Evolutionary conservation across 176 grass and related monocot species (phyloP).

Genomic region (Oryza officinalis): DNA sequence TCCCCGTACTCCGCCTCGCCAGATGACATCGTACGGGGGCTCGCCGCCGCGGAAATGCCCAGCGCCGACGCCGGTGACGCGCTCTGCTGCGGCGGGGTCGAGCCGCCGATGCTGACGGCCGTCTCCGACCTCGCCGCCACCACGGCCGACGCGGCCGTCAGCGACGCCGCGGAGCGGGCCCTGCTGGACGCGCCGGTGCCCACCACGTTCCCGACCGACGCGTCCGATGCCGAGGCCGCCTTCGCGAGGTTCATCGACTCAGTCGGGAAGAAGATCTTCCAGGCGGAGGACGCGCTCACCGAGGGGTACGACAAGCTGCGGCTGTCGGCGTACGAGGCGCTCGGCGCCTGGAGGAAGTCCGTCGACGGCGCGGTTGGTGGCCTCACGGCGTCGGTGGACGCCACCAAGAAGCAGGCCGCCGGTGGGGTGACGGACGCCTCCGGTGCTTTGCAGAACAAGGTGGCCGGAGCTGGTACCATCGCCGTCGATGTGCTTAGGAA

Average conservation of each 20-base stretch:
- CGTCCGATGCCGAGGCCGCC: slow-evolving; percentile 43
- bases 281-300: slow-evolving; percentile 74
- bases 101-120: slow-evolving; percentile 14
- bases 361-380: slow-evolving; percentile 49
- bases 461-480: slow-evolving; percentile 45
- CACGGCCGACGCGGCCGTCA: neutral
- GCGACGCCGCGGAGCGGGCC: slow-evolving; percentile 27
- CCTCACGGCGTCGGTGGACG: slow-evolving; percentile 54
- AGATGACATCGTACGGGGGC: slow-evolving; percentile 66
- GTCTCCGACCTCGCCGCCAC: slow-evolving; percentile 38
- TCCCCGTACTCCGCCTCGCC: slow-evolving; percentile 66
- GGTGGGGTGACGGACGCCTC: slow-evolving; percentile 45
- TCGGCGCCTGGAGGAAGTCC: slow-evolving; percentile 62
- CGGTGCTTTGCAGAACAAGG: slow-evolving; percentile 59
- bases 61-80: slow-evolving; percentile 1
- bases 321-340: slow-evolving; percentile 58
- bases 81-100: slow-evolving; percentile 17
- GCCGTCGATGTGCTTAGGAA: slow-evolving; percentile 65
- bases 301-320: slow-evolving; percentile 62
- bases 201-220: slow-evolving; percentile 48
- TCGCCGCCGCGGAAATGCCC: slow-evolving; percentile 50
- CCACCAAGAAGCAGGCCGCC: slow-evolving; percentile 59
- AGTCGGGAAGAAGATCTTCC: slow-evolving; percentile 59
- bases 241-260: slow-evolving; percentile 61
- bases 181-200: slow-evolving; percentile 53